Evolutionary conservation across 331 rosid species (phyloP), one percentile per base, ranked within the genome.

Genomic region (Malus hybrid): DNA sequence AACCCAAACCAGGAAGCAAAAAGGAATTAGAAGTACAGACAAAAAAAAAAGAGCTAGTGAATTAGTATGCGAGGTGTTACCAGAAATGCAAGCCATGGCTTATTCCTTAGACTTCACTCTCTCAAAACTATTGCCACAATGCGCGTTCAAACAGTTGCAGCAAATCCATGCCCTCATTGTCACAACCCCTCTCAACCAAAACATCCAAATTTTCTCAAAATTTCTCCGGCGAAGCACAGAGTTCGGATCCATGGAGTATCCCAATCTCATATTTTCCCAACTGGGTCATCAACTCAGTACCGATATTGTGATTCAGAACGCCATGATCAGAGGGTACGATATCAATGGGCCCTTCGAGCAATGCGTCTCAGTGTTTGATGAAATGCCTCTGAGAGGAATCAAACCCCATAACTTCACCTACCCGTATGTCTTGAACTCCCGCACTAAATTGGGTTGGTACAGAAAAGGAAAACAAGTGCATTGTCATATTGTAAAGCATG

Each of bases 371-470:
- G 36, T 77, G 75, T 81, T 66, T 22, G 75, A 61, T 46, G 78
- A 72, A 28, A 24, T 81, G 81, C 81, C 71, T 72, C 84, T 66
- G 1, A 60, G 71, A 66, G 78, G 81, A n/a, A 77, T 76, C 65
- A 81, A 71, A 76, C 78, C 84, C 52, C 84, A 81, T 81, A 81
- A 76, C 53, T 76, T 76, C 63, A 81, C 84, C 15, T 81, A 66
- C 75, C 81, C 78, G 6, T 81, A 32, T 66, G 84, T 81, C 52
- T 44, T 81, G 10, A 76, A 58, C 62, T 76, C 81, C 11, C 72
- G 84, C 52, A 15, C 84, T 50, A 79, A 72, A 44, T 11, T 81
- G 71, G 81, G 84, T 71, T 66, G 77, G 81, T 66, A 56, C 26
- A 7, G 71, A 66, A 22, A 30, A 26, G 84, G 78, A 6, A 72